Conservation (phyloP, 192 early-diverging fungal species). For the Coemansia sp. region DNA sequence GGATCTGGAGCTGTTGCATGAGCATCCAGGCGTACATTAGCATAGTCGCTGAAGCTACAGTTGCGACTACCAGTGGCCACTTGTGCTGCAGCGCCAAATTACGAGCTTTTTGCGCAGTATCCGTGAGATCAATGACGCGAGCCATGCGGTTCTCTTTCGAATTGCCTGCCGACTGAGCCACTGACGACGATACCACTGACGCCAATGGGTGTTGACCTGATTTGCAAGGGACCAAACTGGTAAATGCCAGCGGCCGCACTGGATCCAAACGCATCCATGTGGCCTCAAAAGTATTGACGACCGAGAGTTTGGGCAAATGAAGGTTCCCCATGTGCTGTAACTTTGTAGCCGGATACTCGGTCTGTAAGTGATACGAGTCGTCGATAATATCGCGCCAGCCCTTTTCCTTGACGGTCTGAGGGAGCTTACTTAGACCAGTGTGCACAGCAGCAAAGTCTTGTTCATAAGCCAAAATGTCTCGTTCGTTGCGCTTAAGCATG, state of each 20-base stretch:
- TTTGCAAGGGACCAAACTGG: conserved; percentile 21
- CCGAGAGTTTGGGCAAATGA: conserved; percentile 35
- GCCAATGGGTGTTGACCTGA: conserved; percentile 35
- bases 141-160: conserved; percentile 32
- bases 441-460: conserved; percentile 47
- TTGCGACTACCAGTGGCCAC: conserved; percentile 42
- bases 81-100: conserved; percentile 38
- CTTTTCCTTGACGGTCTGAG: conserved; percentile 1
- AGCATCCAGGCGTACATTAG: conserved; percentile 48
- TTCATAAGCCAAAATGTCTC: conserved; percentile 28
- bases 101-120: conserved; percentile 42
- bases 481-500: conserved; percentile 36
- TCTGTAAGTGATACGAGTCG: conserved; percentile 34
- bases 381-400: conserved; percentile 35
- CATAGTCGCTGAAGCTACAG: conserved; percentile 43
- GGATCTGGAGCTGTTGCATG: conserved; percentile 36
- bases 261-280: conserved; percentile 51
- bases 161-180: background rate
- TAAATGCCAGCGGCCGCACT: conserved; percentile 29
- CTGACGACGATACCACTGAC: background rate
- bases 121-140: conserved; percentile 37
- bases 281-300: conserved; percentile 33
- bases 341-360: conserved; percentile 36
- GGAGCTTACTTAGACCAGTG: conserved; percentile 34
- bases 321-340: conserved; percentile 42